These are phyloP conservation scores for Carex pumila DNA, from an alignment of 176 grass and related monocot genomes.

Conservation along the genomic window DNA sequence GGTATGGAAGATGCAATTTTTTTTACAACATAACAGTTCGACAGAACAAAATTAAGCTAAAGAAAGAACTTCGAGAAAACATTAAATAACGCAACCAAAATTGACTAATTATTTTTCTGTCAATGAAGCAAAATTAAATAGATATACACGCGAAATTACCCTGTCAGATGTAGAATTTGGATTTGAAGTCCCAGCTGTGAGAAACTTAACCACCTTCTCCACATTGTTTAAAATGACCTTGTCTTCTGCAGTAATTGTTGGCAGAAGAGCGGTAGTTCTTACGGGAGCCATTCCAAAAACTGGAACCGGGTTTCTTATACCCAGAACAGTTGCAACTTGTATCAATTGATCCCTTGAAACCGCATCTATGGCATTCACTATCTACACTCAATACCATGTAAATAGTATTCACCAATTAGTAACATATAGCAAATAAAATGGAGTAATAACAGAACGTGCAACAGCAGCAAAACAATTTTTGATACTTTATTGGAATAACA, in stretches of 20 bases:
- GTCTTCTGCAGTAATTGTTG: conserved; percentile 86
- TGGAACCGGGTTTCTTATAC: conserved; percentile 45
- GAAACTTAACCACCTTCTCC: conserved; percentile 80
- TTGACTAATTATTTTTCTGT: too few relatives aligned
- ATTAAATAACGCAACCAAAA: too few relatives aligned
- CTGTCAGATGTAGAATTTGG: conserved; percentile 34
- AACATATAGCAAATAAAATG: background rate
- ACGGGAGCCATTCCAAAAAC: conserved; percentile 84
- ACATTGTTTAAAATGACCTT: conserved; percentile 91
- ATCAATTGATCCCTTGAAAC: conserved; percentile 84
- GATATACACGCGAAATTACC: conserved; percentile 28
- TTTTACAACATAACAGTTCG: background rate
- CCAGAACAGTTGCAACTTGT: conserved; percentile 59
- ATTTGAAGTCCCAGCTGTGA: conserved; percentile 54
- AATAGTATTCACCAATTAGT: conserved; percentile 5
- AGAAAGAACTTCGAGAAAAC: background rate
- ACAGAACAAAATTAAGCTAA: background rate
- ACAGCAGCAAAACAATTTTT: too few relatives aligned
- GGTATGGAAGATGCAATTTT: background rate
- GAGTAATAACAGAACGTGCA: too few relatives aligned
- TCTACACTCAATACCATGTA: conserved; percentile 21
- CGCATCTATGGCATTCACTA: conserved; percentile 97
- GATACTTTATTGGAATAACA: too few relatives aligned
- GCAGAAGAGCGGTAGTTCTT: conserved; percentile 53
- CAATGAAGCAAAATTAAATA: too few relatives aligned